Conservation (phyloP, 495 filamentous ascomycete genomes). For the Hypoxylon lienhwacheense region DNA sequence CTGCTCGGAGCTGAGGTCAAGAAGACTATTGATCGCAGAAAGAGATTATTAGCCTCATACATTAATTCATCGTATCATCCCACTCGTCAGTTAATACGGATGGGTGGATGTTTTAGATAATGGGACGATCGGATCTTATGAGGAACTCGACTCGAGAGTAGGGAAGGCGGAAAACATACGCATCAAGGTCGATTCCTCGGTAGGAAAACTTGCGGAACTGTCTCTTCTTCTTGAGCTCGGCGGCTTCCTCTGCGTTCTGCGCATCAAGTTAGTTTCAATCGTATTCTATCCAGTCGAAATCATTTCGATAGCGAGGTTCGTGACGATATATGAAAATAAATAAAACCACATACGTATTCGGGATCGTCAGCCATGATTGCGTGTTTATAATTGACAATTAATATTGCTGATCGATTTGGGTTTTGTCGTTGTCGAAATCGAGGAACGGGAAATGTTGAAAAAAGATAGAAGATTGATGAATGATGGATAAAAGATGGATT, state of each 20-base stretch:
- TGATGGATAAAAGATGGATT: conserved; percentile 26
- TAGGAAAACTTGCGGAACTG: conserved; percentile 99
- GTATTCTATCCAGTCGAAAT: conserved; percentile 4
- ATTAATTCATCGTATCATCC: conserved; percentile 8
- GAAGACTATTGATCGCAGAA: conserved; percentile 61
- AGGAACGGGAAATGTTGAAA: conserved; percentile 27
- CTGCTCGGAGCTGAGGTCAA: conserved; percentile 97
- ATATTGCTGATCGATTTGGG: conserved; percentile 20
- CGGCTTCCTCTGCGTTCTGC: conserved; percentile 92
- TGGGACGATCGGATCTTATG: neutral
- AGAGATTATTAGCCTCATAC: conserved; percentile 38
- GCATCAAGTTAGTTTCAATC: conserved; percentile 21
- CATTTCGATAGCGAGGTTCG: neutral
- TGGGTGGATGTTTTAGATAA: too few relatives aligned
- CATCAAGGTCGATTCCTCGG: conserved; percentile 98
- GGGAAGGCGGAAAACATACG: conserved; percentile 69
- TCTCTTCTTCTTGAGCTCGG: conserved; percentile 99
- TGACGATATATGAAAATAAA: neutral
- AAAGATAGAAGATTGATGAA: conserved; percentile 28
- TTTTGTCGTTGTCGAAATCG: conserved; percentile 33
- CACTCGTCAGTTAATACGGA: neutral
- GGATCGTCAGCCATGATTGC: conserved; percentile 81
- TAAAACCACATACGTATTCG: conserved; percentile 75
- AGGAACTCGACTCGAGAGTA: neutral
- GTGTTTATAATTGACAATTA: conserved; percentile 38